These are phyloP conservation scores for Leccinum disarticulatum DNA, from an alignment of 768 basidiomycete species.

Conservation along the genomic window DNA sequence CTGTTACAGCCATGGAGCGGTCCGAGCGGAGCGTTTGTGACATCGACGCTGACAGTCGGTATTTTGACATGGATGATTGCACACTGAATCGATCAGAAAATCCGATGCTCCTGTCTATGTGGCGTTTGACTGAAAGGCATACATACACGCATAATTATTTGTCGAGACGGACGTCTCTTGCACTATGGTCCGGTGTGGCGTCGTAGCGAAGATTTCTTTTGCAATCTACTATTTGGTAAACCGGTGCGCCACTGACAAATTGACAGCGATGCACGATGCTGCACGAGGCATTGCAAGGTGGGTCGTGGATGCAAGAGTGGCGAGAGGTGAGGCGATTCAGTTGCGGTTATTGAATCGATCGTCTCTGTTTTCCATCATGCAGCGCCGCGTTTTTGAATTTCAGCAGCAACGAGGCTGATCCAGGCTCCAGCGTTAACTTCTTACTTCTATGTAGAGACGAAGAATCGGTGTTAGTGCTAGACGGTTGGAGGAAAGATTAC, in stretches of 20 bases:
- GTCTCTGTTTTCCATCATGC: background rate
- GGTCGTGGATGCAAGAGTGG: background rate
- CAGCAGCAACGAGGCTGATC: background rate
- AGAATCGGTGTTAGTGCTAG: background rate
- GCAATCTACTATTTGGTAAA: background rate
- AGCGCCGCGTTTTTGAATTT: background rate
- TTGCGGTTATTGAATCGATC: background rate
- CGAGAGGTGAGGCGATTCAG: background rate
- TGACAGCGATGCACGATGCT: background rate
- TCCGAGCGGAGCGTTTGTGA: background rate
- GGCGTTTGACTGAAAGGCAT: background rate
- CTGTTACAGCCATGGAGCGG: background rate
- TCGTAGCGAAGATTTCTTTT: background rate
- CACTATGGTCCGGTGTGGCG: background rate
- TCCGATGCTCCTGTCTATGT: background rate
- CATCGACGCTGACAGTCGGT: background rate
- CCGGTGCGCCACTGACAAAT: background rate
- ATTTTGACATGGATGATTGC: background rate
- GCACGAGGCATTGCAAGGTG: background rate
- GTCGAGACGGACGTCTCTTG: background rate
- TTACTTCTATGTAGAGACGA: background rate
- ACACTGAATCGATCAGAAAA: background rate
- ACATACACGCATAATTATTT: background rate
- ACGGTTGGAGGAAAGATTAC: background rate
- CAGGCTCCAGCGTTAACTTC: background rate